phyloP scores from a whole-genome alignment of 2,329 filamentous ascomycete species.

The Talaromyces sp. region DNA sequence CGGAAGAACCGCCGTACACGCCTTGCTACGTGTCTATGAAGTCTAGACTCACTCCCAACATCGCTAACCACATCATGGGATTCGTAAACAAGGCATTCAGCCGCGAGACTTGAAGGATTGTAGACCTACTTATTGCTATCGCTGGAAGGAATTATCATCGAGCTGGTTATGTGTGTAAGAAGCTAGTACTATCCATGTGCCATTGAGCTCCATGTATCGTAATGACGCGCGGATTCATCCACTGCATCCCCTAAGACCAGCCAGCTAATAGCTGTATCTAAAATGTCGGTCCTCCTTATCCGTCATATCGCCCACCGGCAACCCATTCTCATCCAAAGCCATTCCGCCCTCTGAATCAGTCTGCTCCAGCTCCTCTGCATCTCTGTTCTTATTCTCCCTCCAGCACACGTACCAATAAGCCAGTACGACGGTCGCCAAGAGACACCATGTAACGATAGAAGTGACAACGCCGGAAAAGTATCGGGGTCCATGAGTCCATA shows the following conservation, averaged over 20 bases:
- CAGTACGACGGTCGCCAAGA: constrained; percentile 35
- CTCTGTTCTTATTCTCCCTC: constrained; percentile 32
- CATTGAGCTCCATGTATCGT: not conserved
- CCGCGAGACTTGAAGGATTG: not conserved
- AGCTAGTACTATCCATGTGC: not conserved
- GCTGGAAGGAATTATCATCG: not conserved
- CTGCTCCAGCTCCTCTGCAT: not conserved
- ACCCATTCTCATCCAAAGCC: not conserved
- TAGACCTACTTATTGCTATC: not conserved
- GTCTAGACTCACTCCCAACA: not conserved
- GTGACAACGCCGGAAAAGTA: constrained; percentile 50
- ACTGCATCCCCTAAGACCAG: too few species aligned
- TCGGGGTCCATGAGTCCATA: constrained; percentile 46
- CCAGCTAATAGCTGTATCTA: constrained; percentile 14
- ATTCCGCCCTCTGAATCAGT: not conserved
- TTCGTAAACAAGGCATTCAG: not conserved
- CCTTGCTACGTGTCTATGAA: not conserved
- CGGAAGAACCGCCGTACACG: not conserved
- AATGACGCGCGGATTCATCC: not conserved
- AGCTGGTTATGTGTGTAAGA: not conserved
- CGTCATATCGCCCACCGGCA: constrained; percentile 12
- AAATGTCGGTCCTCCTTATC: constrained; percentile 15
- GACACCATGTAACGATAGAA: constrained; percentile 44
- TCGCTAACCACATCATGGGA: not conserved
- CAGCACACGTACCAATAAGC: constrained; percentile 37